Evolutionary conservation across 257 asterid species (phyloP), one percentile per base, ranked within the genome.

Genomic region (Nicotiana noctiflora): DNA sequence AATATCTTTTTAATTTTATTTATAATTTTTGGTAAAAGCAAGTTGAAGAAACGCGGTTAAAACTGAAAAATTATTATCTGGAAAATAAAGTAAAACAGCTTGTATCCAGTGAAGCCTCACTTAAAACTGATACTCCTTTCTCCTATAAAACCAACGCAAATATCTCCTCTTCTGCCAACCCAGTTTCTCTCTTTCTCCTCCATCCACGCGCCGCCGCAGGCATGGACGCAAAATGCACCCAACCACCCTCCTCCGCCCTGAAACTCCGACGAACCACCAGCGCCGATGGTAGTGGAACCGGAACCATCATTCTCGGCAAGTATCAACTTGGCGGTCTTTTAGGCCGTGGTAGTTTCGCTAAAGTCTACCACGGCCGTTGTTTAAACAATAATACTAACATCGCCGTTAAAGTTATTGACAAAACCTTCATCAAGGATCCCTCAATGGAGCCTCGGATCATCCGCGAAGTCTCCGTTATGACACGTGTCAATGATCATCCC

Each of bases 261-360:
- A 66, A 46, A 37, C 80, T 90, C 80, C 56, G 85, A 12, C 62
- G 95, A 75, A 87, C 93, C 82, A 60, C 88, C 60, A 85, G 91
- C 18, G 66, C 89, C 67, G 59, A 79, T 1, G 82, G 84, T 32
- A 92, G 91, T 40, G 56, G 76, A 37, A 19, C 27, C 53, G 93
- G 98, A 60, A 57, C 97, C 4, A 86, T 90, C 49, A 76, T 94
- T 49, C 98, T 92, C 52, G 94, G 92, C 0, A 92, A 88, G 32
- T 93, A 94, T 84, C 91, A 91, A 72, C 91, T 93, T 4, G 89
- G 91, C 82, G 91, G 86, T 81, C 86, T 92, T 12, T 88, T 93
- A 55, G 98, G 98, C 86, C 97, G 97, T n/a, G 98, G 98, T 56
- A 94, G 95, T 87, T 94, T 94, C 79, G 98, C 97, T 0, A 94